These are phyloP conservation scores for Hura crepitans DNA, from an alignment of 441 rosid genomes.

Conservation along the genomic window DNA sequence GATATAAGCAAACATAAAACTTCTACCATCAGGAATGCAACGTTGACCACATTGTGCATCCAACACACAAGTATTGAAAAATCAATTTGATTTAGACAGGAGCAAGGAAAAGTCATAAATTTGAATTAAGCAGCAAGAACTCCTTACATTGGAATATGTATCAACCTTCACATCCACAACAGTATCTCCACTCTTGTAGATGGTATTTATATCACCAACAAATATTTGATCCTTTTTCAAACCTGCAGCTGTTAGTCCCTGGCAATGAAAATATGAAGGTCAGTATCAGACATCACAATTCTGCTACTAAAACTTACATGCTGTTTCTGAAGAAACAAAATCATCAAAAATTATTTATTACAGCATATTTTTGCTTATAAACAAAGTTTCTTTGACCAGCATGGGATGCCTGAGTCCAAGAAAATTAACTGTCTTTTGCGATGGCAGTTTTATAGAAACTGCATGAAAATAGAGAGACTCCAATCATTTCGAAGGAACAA, in stretches of 20 bases:
- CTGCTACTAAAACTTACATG: not conserved
- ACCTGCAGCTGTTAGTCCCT: constrained; percentile 75
- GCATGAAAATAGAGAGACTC: not conserved
- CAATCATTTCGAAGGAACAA: not conserved
- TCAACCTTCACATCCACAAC: constrained; percentile 69
- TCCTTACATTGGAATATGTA: constrained; percentile 56
- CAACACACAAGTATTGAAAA: not conserved
- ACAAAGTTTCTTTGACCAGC: not conserved
- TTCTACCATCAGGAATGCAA: not conserved
- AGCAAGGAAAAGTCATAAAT: constrained; percentile 12
- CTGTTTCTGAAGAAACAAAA: constrained; percentile 3
- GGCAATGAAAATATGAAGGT: constrained; percentile 20
- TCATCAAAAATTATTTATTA: not conserved
- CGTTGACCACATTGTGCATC: not conserved
- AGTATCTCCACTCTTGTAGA: constrained; percentile 59
- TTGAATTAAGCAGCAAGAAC: constrained; percentile 16
- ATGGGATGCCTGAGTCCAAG: not conserved
- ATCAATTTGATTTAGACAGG: constrained; percentile 1
- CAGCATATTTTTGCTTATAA: not conserved
- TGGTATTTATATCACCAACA: constrained; percentile 63
- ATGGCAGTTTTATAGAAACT: not conserved
- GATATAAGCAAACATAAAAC: constrained; percentile 18
- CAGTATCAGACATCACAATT: constrained; percentile 9
- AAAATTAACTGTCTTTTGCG: not conserved
- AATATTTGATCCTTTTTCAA: constrained; percentile 57